Conservation (phyloP, 2,329 filamentous ascomycete genomes). For the Hirsutella minnesotensis region DNA sequence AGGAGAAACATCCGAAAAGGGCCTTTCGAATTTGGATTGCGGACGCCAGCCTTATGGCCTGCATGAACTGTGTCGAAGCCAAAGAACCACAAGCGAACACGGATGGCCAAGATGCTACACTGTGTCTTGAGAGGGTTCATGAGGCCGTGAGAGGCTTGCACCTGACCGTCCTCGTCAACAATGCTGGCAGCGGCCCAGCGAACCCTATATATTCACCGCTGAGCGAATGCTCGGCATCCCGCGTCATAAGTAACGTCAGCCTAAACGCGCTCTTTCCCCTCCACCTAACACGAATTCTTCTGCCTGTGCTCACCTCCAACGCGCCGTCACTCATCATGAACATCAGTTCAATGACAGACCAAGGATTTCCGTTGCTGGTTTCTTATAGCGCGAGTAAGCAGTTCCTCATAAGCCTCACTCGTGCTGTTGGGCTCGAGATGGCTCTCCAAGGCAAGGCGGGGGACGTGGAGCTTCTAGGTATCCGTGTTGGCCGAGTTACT, state of each 20-base stretch:
- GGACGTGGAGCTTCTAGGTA: conserved; percentile 4
- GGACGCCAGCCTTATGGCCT: not conserved
- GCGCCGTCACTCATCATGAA: conserved; percentile 36
- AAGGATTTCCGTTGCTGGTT: conserved; percentile 32
- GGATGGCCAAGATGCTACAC: not conserved
- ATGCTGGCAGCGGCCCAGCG: conserved; percentile 29
- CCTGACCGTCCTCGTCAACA: conserved; percentile 45
- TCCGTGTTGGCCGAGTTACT: conserved; percentile 6
- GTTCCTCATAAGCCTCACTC: conserved; percentile 20
- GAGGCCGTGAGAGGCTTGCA: conserved; percentile 17
- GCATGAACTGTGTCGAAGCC: not conserved
- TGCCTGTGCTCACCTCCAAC: conserved; percentile 29
- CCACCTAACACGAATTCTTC: conserved; percentile 28
- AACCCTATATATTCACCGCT: conserved; percentile 22
- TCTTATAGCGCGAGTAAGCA: conserved; percentile 34
- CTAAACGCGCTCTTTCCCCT: conserved; percentile 38
- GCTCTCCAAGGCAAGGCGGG: not conserved
- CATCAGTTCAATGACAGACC: conserved; percentile 32
- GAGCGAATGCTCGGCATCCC: conserved; percentile 18
- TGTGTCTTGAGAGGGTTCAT: conserved; percentile 12
- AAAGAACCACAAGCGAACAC: not conserved
- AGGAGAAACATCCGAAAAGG: not conserved
- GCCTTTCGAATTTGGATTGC: not conserved
- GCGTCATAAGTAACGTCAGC: conserved; percentile 28
- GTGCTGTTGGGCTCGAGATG: not conserved